A percentile compares a stretch with the other conserved stretches of the same genome.
These are phyloP conservation scores for Draba incana DNA, from an alignment of 345 rosid species.

Conservation along the genomic window DNA sequence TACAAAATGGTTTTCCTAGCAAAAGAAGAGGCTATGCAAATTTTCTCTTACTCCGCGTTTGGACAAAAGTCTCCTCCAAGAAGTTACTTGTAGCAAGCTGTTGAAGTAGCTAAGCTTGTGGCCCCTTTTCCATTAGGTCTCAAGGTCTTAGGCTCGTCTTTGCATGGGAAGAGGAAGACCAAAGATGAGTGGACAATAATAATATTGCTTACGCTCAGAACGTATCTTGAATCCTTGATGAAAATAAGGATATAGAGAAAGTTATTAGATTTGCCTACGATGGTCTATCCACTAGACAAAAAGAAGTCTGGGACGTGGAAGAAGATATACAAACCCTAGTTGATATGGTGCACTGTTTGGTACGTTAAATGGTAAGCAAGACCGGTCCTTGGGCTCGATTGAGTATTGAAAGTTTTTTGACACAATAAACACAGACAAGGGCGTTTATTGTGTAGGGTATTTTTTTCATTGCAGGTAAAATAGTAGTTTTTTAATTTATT, in stretches of 20 bases:
- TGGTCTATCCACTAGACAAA: neutral
- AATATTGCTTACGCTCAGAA: neutral
- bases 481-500: no score
- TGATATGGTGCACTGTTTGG: no score
- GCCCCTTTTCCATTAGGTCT: conserved; percentile 20
- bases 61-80: neutral
- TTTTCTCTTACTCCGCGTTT: conserved; percentile 26
- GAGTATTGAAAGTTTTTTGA: no score
- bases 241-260: neutral
- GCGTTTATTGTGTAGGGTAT: no score
- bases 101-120: neutral
- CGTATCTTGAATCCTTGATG: neutral
- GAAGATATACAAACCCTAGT: no score
- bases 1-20: conserved; percentile 19
- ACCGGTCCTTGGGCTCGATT: no score
- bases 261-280: neutral
- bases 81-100: conserved; percentile 1
- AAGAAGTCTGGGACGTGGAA: neutral
- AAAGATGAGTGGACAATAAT: neutral
- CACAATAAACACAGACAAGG: no score
- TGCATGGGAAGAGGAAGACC: conserved; percentile 25
- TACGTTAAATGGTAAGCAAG: no score
- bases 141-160: conserved; percentile 7
- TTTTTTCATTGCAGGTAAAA: no score
- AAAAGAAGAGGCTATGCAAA: conserved; percentile 16